phyloP scores from a whole-genome alignment of 2,329 filamentous ascomycete genomes.

The Ampelomyces quisqualis region DNA sequence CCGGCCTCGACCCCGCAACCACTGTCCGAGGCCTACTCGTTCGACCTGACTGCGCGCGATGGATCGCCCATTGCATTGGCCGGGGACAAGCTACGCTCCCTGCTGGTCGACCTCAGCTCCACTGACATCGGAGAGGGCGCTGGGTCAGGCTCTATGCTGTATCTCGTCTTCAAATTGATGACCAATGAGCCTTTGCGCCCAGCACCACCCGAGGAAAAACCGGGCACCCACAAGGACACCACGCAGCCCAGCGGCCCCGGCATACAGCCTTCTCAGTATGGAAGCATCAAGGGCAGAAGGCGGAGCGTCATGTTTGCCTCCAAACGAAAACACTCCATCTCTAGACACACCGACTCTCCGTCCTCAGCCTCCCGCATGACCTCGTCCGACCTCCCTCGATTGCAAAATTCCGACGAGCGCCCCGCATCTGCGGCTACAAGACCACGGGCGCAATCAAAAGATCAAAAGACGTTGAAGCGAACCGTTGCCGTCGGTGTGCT shows the following conservation, averaged over 20 bases:
- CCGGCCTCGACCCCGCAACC: constrained; percentile 63
- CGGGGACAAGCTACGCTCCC: constrained; percentile 71
- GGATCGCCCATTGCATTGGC: constrained; percentile 65
- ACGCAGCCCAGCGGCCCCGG: constrained; percentile 22
- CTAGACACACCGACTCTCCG: constrained; percentile 16
- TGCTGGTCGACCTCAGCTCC: constrained; percentile 83
- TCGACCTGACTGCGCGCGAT: constrained; percentile 75
- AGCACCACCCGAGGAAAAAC: constrained; percentile 34
- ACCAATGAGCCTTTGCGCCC: constrained; percentile 53
- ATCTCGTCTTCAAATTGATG: constrained; percentile 79
- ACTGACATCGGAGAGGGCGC: constrained; percentile 68
- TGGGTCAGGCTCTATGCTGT: constrained; percentile 71
- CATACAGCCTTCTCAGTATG: constrained; percentile 35
- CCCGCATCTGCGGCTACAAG: constrained; percentile 34
- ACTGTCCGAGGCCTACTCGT: constrained; percentile 79
- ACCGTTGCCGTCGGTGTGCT: constrained; percentile 76
- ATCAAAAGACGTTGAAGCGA: constrained; percentile 60
- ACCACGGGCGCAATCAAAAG: constrained; percentile 33
- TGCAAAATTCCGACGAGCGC: constrained; percentile 26
- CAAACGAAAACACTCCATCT: constrained; percentile 52
- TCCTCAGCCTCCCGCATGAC: constrained; percentile 20
- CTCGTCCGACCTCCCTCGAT: constrained; percentile 29
- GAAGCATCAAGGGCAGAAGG: constrained; percentile 47
- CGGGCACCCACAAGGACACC: constrained; percentile 27
- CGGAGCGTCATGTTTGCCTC: constrained; percentile 67